Conservation (phyloP, 2,329 filamentous ascomycete genomes). For the Shiraia sp. region DNA sequence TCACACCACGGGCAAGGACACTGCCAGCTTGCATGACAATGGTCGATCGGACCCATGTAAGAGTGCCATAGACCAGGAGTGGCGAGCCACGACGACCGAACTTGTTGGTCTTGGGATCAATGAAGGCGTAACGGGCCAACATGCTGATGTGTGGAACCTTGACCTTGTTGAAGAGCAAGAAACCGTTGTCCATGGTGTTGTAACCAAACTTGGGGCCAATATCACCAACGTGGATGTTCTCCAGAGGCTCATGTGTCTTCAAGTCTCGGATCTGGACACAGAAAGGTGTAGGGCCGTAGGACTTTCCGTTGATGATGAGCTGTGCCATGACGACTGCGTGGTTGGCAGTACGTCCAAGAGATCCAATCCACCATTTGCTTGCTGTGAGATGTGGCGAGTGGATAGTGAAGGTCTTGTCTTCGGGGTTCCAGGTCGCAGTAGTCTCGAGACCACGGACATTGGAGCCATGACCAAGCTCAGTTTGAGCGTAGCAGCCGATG, state of each 20-base stretch:
- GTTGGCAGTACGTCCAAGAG: slow-evolving; percentile 74
- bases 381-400: slow-evolving; percentile 75
- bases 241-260: slow-evolving; percentile 55
- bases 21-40: slow-evolving; percentile 75
- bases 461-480: slow-evolving; percentile 77
- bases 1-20: slow-evolving; percentile 74
- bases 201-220: slow-evolving; percentile 82
- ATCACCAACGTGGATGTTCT: slow-evolving; percentile 70
- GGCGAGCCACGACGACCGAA: slow-evolving; percentile 70
- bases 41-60: slow-evolving; percentile 74
- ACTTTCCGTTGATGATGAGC: slow-evolving; percentile 69
- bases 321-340: slow-evolving; percentile 80
- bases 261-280: slow-evolving; percentile 69
- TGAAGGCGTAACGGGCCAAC: slow-evolving; percentile 69
- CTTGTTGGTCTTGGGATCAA: slow-evolving; percentile 69
- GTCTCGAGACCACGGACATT: slow-evolving; percentile 68
- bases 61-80: slow-evolving; percentile 72
- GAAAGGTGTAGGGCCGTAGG: slow-evolving; percentile 76
- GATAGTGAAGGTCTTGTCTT: slow-evolving; percentile 74
- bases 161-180: slow-evolving; percentile 75
- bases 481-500: slow-evolving; percentile 81
- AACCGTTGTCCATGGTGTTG: slow-evolving; percentile 83
- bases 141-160: slow-evolving; percentile 76
- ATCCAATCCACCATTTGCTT: slow-evolving; percentile 86
- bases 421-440: slow-evolving; percentile 72